These are phyloP conservation scores for Leccinum barrowsii DNA, from an alignment of 768 basidiomycete genomes.

Conservation along the genomic window DNA sequence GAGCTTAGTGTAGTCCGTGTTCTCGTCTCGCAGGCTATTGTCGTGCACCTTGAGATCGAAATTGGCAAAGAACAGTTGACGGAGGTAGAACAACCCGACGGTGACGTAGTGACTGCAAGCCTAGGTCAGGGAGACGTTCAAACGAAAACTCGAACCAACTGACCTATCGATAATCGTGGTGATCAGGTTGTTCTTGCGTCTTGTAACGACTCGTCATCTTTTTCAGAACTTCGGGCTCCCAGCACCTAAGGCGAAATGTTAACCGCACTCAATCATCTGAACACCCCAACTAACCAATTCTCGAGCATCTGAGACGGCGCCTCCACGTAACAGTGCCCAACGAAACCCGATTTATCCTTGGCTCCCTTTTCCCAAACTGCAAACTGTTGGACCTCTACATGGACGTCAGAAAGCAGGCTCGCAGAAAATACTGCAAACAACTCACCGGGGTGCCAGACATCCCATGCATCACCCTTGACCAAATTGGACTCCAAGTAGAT, in stretches of 20 bases:
- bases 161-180: slow-evolving; percentile 75
- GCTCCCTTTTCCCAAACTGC: no score
- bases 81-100: slow-evolving; percentile 35
- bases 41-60: slow-evolving; percentile 16
- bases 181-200: slow-evolving; percentile 46
- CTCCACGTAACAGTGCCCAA: slow-evolving; percentile 43
- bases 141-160: neutral
- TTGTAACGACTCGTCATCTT: no score
- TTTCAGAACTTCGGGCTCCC: slow-evolving; percentile 72
- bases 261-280: neutral
- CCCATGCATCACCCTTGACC: no score
- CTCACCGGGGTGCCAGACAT: no score
- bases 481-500: no score
- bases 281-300: slow-evolving; percentile 54
- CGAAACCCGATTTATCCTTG: no score
- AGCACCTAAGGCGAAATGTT: slow-evolving; percentile 46
- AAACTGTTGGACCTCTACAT: no score
- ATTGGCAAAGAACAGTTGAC: slow-evolving; percentile 50
- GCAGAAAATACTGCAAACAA: no score
- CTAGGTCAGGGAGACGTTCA: neutral
- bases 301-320: slow-evolving; percentile 92
- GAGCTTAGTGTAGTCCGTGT: slow-evolving; percentile 51
- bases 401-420: no score
- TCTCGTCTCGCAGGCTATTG: slow-evolving; percentile 37
- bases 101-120: slow-evolving; percentile 62